Evolutionary conservation across 352 stramenopile species (phyloP).

Genomic region (Plasmopara viticola): DNA sequence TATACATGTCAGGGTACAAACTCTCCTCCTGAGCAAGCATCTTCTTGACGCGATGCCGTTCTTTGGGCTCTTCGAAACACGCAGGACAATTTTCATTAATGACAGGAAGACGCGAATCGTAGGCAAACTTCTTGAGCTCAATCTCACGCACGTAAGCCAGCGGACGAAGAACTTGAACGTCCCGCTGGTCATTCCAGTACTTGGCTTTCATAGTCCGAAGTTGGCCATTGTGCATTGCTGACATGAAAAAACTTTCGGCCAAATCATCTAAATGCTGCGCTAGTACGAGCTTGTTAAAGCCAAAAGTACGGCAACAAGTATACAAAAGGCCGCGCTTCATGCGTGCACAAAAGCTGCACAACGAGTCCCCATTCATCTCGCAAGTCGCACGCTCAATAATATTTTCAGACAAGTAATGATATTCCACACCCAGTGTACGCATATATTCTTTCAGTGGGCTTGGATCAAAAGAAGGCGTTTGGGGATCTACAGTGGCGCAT

Average conservation of each 20-base stretch:
- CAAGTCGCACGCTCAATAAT: slow-evolving; percentile 87
- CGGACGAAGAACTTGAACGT: slow-evolving; percentile 94
- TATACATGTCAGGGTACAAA: slow-evolving; percentile 86
- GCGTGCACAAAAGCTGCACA: slow-evolving; percentile 95
- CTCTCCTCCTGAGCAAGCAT: slow-evolving; percentile 93
- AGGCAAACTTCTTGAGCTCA: slow-evolving; percentile 83
- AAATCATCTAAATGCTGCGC: slow-evolving; percentile 98
- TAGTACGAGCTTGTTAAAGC: slow-evolving; percentile 92
- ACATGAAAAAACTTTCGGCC: slow-evolving; percentile 98
- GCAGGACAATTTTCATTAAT: slow-evolving; percentile 99
- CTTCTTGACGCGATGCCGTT: slow-evolving; percentile 97
- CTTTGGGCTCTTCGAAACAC: slow-evolving; percentile 97
- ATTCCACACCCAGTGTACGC: slow-evolving; percentile 90
- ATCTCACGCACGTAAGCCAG: slow-evolving; percentile 95
- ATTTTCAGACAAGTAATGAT: slow-evolving; percentile 92
- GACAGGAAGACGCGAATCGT: slow-evolving; percentile 88
- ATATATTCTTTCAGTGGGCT: slow-evolving; percentile 96
- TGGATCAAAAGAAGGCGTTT: slow-evolving; percentile 96
- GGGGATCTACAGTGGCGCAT: slow-evolving; percentile 94
- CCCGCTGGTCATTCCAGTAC: slow-evolving; percentile 93
- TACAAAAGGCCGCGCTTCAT: slow-evolving; percentile 98
- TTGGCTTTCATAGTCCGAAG: slow-evolving; percentile 98
- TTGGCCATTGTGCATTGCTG: slow-evolving; percentile 97
- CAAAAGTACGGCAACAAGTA: slow-evolving; percentile 88
- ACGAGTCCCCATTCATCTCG: slow-evolving; percentile 84